Percentiles rank a stretch among this genome's conserved stretches.
Conservation (phyloP, 805 yeast species). For the Vanderwaltozyma tropicalis region DNA sequence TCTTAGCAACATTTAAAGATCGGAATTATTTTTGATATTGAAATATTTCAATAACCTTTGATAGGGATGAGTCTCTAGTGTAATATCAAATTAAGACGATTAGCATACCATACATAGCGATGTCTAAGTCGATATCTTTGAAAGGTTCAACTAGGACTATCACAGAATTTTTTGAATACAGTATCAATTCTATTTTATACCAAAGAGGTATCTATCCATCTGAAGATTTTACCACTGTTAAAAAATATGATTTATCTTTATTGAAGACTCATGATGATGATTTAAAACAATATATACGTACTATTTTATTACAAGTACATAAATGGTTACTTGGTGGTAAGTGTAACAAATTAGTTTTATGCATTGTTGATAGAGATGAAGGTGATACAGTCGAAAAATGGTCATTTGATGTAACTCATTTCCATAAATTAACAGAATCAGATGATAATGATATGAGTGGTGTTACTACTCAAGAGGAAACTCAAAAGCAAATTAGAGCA, state of each 20-base stretch:
- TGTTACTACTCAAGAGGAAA: slow-evolving; percentile 31
- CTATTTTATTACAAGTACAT: slow-evolving; percentile 58
- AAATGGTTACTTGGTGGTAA: slow-evolving; percentile 65
- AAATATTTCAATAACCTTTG: too few species aligned
- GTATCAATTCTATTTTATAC: slow-evolving; percentile 70
- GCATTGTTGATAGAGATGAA: slow-evolving; percentile 56
- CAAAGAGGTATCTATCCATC: slow-evolving; percentile 87
- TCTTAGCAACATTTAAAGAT: too few species aligned
- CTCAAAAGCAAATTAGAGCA: slow-evolving; percentile 71
- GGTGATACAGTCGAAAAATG: slow-evolving; percentile 72
- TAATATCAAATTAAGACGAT: too few species aligned
- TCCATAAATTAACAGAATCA: slow-evolving; percentile 4
- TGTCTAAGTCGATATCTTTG: slow-evolving; percentile 31
- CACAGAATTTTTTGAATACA: slow-evolving; percentile 74
- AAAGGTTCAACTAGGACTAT: slow-evolving; percentile 73
- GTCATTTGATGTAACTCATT: slow-evolving; percentile 61
- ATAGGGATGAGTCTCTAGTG: too few species aligned
- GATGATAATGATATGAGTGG: slow-evolving; percentile 5
- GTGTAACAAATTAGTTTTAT: slow-evolving; percentile 59
- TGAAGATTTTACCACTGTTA: slow-evolving; percentile 69
- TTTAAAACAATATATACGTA: slow-evolving; percentile 54
- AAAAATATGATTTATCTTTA: slow-evolving; percentile 70
- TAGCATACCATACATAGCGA: too few species aligned
- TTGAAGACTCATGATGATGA: slow-evolving; percentile 68
- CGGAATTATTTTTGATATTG: too few species aligned